A percentile compares a stretch with the other conserved stretches of the same genome.
Evolutionary conservation across 768 basidiomycete species (phyloP).

Genomic region (Lentinus brumalis): DNA sequence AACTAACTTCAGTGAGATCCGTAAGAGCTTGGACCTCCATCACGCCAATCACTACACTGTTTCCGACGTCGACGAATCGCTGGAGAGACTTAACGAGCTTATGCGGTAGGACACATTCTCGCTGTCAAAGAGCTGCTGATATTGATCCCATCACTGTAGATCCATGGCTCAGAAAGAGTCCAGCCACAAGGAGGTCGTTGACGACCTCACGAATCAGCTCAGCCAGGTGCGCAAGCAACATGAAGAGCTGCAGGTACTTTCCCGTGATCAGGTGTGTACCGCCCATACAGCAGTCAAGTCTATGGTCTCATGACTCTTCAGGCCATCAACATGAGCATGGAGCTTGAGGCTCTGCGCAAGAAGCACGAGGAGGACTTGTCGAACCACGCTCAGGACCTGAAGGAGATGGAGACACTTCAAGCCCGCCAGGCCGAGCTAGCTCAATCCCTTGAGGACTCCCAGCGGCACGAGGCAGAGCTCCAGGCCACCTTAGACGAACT

Average conservation of each 20-base stretch:
- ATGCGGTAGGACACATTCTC: conserved; percentile 69
- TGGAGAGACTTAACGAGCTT: conserved; percentile 84
- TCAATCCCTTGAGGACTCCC: conserved; percentile 49
- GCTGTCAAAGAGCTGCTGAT: conserved; percentile 7
- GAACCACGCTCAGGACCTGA: conserved; percentile 21
- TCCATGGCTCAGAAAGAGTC: conserved; percentile 99
- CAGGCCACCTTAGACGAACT: conserved; percentile 56
- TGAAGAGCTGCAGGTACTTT: conserved; percentile 78
- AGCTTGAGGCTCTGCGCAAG: conserved; percentile 72
- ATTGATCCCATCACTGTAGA: conserved; percentile 40
- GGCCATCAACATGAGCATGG: conserved; percentile 87
- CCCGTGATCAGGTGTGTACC: conserved; percentile 75
- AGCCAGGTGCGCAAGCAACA: conserved; percentile 72
- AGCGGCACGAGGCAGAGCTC: conserved; percentile 58
- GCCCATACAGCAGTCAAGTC: not conserved
- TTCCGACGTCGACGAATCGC: conserved; percentile 63
- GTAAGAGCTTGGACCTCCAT: conserved; percentile 60
- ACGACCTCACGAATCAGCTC: conserved; percentile 69
- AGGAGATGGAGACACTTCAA: conserved; percentile 53
- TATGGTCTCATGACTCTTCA: conserved; percentile 29
- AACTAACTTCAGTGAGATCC: conserved; percentile 73
- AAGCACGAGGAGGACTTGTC: conserved; percentile 57
- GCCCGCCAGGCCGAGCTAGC: conserved; percentile 57
- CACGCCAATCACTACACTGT: conserved; percentile 29
- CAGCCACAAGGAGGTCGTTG: conserved; percentile 79